Evolutionary conservation across 2,329 filamentous ascomycete genomes (phyloP).

Genomic region (Alternaria hordeiaustralica): DNA sequence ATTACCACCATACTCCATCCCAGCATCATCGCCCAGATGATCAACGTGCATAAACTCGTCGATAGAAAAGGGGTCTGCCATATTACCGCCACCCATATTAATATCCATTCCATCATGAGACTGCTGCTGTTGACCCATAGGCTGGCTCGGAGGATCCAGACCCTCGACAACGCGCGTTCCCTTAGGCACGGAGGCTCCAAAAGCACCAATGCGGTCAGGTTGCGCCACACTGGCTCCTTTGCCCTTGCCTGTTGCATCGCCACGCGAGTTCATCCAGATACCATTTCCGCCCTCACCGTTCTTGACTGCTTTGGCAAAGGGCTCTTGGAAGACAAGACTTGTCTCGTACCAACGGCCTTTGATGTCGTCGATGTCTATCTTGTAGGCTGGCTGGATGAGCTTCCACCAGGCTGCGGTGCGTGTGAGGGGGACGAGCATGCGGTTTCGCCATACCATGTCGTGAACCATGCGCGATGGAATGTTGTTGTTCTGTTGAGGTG

Average conservation of each 20-base stretch:
- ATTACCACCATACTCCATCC: constrained; percentile 18
- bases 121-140: constrained; percentile 15
- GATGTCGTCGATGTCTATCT: constrained; percentile 56
- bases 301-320: constrained; percentile 42
- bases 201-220: constrained; percentile 49
- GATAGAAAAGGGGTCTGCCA: constrained; percentile 23
- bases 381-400: constrained; percentile 42
- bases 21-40: constrained; percentile 35
- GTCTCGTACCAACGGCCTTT: constrained; percentile 69
- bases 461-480: constrained; percentile 60
- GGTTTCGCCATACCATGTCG: constrained; percentile 59
- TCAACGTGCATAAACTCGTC: constrained; percentile 55
- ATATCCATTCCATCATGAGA: constrained; percentile 21
- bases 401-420: constrained; percentile 53
- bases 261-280: constrained; percentile 56
- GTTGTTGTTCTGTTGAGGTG: constrained; percentile 49
- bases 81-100: constrained; percentile 4
- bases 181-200: constrained; percentile 51
- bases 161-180: constrained; percentile 49
- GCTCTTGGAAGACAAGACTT: constrained; percentile 53
- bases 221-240: constrained; percentile 36
- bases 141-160: constrained; percentile 32
- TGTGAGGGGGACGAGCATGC: constrained; percentile 48
- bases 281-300: constrained; percentile 53
- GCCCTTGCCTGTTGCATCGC: constrained; percentile 44